Evolutionary conservation across 139 green algal species (phyloP), one percentile per base, ranked within the genome.

Genomic region (Pleodorina starrii): DNA sequence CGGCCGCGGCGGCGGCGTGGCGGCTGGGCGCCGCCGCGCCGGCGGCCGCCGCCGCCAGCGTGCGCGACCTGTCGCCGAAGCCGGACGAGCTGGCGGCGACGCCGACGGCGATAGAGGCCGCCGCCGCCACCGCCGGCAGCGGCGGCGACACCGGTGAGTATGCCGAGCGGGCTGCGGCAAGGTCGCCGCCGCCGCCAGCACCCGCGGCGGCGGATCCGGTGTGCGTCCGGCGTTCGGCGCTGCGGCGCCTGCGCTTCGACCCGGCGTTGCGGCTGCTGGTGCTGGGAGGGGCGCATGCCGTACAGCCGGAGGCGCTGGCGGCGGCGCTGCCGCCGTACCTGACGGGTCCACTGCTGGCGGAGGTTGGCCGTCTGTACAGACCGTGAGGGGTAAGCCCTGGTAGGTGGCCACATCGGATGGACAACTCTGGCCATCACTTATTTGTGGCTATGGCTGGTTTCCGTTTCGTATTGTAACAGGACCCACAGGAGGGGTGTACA

Each of bases 321-420:
- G 60, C 81, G 40, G 81, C 43, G 81, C 81, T 87, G 81, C 81
- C 81, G 14, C 23, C 29, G 42, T 60, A 87, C 44, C 11, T 77
- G 59, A 7, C 51, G 16, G 9, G 29, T 27, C 4, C 40, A 42
- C n/a, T 87, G 81, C 81, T 87, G 17, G 0, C 1, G 40, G 63
- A 59, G 0, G 81, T 87, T 21, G 1, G 4, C 0, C 27, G 14
- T 12, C 0, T 77, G 81, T 77, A 87, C 43, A 25, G 81, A 9
- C 40, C 40, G 43, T 46, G 50, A 17, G 50, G 50, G 50, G 50
- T 25, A 60, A 60, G 50, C 17, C 50, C 17, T 60, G 50, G 14
- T 25, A 25, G 50, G 50, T 60, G 50, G 50, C 50, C 14, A 60
- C 50, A 17, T 60, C 50, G 14, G 50, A 60, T 14, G 50, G 50